Percentiles rank a stretch among this genome's conserved stretches.
phyloP scores from a whole-genome alignment of 2,329 filamentous ascomycete species.

The Aspergillus sp. region DNA sequence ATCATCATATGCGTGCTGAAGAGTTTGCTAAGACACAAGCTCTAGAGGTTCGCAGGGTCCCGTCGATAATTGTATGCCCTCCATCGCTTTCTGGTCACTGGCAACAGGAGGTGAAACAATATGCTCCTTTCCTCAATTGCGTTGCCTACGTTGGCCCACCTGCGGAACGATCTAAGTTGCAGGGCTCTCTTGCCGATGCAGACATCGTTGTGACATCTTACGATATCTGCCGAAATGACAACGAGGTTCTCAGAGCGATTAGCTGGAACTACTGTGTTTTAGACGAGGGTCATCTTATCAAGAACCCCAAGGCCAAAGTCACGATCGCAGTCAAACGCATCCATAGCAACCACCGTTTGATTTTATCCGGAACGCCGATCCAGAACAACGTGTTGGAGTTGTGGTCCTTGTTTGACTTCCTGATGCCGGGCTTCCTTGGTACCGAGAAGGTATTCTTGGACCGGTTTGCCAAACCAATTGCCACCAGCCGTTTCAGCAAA shows the following conservation, averaged over 20 bases:
- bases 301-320: slow-evolving; percentile 97
- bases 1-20: slow-evolving; percentile 89
- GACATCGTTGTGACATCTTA: slow-evolving; percentile 98
- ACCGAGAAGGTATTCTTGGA: slow-evolving; percentile 97
- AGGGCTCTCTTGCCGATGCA: slow-evolving; percentile 68
- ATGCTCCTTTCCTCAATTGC: slow-evolving; percentile 88
- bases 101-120: slow-evolving; percentile 96
- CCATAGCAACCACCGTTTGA: slow-evolving; percentile 88
- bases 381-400: slow-evolving; percentile 97
- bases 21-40: slow-evolving; percentile 82
- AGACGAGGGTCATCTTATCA: slow-evolving; percentile 97
- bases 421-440: slow-evolving; percentile 97
- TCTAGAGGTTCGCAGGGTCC: slow-evolving; percentile 73
- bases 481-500: slow-evolving; percentile 91
- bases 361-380: slow-evolving; percentile 94
- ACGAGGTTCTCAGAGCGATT: slow-evolving; percentile 76
- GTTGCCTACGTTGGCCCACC: slow-evolving; percentile 91
- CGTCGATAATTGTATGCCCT: slow-evolving; percentile 92
- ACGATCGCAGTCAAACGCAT: slow-evolving; percentile 89
- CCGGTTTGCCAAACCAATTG: slow-evolving; percentile 91
- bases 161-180: slow-evolving; percentile 71
- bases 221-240: slow-evolving; percentile 94
- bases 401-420: slow-evolving; percentile 97
- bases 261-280: slow-evolving; percentile 98
- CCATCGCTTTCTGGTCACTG: slow-evolving; percentile 96